Conservation (phyloP, 2,329 filamentous ascomycete genomes). For the Elsinoe arachidis region DNA sequence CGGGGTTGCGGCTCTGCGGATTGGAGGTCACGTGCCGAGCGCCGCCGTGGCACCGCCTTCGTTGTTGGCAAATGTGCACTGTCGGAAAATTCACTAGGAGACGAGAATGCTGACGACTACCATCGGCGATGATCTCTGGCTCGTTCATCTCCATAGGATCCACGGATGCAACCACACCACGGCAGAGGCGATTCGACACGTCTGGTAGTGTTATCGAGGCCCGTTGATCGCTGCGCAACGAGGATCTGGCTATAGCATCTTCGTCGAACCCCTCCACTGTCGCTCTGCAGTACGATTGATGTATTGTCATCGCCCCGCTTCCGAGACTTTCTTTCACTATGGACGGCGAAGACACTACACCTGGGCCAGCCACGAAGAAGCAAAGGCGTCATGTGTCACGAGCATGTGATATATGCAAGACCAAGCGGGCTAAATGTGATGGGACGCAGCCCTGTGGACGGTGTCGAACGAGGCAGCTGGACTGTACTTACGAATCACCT, state of each 20-base stretch:
- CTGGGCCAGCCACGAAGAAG: neutral
- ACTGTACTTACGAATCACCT: slow-evolving; percentile 43
- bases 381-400: slow-evolving; percentile 14
- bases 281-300: too few relatives aligned
- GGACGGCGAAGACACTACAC: neutral
- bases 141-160: too few relatives aligned
- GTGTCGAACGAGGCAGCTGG: slow-evolving; percentile 26
- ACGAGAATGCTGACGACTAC: too few relatives aligned
- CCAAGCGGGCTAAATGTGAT: slow-evolving; percentile 34
- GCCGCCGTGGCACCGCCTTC: too few relatives aligned
- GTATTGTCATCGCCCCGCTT: too few relatives aligned
- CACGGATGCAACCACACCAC: too few relatives aligned
- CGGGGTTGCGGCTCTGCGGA: neutral
- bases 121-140: too few relatives aligned
- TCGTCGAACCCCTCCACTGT: too few relatives aligned
- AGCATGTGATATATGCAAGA: slow-evolving; percentile 28
- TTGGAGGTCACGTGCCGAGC: neutral
- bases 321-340: neutral
- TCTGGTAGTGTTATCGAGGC: too few relatives aligned
- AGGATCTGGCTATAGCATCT: too few relatives aligned
- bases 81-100: neutral
- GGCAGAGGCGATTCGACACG: too few relatives aligned
- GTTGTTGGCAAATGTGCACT: neutral
- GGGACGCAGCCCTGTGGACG: slow-evolving; percentile 33
- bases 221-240: too few relatives aligned